These are phyloP conservation scores for Funneliformis geosporum DNA, from an alignment of 192 early-diverging fungal species.

Conservation along the genomic window DNA sequence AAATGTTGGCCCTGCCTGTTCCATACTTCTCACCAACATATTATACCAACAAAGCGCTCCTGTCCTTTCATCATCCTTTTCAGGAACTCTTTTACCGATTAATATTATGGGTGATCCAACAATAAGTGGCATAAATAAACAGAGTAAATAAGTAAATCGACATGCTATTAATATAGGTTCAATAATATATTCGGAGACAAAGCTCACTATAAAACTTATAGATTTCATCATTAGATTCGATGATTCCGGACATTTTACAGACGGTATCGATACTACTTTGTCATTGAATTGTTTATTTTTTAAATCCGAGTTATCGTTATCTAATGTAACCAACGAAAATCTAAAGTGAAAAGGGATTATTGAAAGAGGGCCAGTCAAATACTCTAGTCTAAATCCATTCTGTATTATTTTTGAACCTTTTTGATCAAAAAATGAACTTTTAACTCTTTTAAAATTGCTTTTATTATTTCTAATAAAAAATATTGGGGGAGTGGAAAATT, in stretches of 20 bases:
- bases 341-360: not conserved
- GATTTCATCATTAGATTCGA: not conserved
- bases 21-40: conserved; percentile 76
- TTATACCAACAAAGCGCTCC: conserved; percentile 86
- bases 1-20: conserved; percentile 90
- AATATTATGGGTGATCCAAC: conserved; percentile 58
- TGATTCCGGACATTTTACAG: not conserved
- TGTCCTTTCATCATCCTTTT: conserved; percentile 52
- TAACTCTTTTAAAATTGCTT: not conserved
- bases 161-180: conserved; percentile 56
- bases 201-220: conserved; percentile 32
- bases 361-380: not conserved
- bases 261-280: not conserved
- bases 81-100: conserved; percentile 50
- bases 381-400: not conserved
- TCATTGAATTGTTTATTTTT: not conserved
- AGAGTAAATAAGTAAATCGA: conserved; percentile 60
- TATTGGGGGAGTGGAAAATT: not conserved
- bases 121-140: conserved; percentile 73
- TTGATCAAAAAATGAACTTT: not conserved
- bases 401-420: not conserved
- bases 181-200: conserved; percentile 51
- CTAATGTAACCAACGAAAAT: not conserved
- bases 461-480: not conserved
- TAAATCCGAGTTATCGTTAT: not conserved